Conservation (phyloP, 2,329 filamentous ascomycete species). For the Aspergillus ruber region DNA sequence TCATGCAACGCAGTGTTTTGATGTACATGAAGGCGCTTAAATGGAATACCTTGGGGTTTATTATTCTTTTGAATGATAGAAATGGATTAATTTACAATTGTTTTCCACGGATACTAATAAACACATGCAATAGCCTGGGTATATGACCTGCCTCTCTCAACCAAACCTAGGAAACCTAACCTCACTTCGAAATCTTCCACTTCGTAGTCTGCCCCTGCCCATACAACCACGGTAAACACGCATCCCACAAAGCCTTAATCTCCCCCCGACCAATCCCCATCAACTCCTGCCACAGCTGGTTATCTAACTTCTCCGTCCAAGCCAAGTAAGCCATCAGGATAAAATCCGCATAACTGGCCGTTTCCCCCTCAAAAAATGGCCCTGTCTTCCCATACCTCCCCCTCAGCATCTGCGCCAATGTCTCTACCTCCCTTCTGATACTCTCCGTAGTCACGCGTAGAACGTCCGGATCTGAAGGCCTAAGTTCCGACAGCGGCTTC, state of each 20-base stretch:
- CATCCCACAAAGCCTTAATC: conserved; percentile 22
- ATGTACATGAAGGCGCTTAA: conserved; percentile 6
- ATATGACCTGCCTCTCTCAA: not conserved
- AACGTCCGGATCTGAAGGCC: conserved; percentile 15
- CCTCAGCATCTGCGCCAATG: conserved; percentile 21
- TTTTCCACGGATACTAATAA: not conserved
- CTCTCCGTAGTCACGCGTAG: conserved; percentile 13
- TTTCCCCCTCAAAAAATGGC: conserved; percentile 29
- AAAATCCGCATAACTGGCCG: conserved; percentile 25
- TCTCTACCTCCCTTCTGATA: conserved; percentile 13
- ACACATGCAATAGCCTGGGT: not conserved
- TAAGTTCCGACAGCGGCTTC: conserved; percentile 23
- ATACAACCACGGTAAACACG: conserved; percentile 24
- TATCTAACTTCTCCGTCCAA: conserved; percentile 20
- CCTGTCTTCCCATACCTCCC: conserved; percentile 24
- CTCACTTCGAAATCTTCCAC: conserved; percentile 18
- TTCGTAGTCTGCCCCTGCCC: conserved; percentile 29
- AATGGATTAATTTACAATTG: not conserved
- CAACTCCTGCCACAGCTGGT: conserved; percentile 16
- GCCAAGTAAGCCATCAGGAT: conserved; percentile 18
- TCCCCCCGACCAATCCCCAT: conserved; percentile 22
- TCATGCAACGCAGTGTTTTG: conserved; percentile 17
- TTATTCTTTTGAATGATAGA: not conserved
- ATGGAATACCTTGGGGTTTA: not conserved
- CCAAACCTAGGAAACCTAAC: not conserved